Base-by-base conservation (phyloP, 257 asterid species). In the Pogostemon cablin region DNA sequence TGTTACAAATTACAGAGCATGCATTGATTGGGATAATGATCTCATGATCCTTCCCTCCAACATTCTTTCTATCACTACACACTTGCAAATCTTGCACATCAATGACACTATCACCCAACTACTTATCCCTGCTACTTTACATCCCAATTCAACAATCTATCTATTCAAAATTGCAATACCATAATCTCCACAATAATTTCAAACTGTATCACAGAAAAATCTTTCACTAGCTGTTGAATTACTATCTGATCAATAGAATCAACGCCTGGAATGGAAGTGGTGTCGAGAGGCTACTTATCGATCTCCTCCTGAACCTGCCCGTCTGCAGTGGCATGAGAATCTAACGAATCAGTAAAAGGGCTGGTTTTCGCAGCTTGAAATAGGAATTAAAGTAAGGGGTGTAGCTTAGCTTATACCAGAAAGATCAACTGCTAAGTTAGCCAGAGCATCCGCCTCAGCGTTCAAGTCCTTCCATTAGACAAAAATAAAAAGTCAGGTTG, bases 361-460 rank as follows among this genome's bases (percentile, higher is more conserved):
- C 32, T 48, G 34, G 55, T 32, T 59, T 60, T 47, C 4, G 10
- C 48, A 8, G 44, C 15, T 0, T 48, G 10, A 48, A 12, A 40
- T 37, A 7, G 12, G 25, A 63, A 38, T 20, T 3, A 50, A 4
- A 10, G 7, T n/a, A 52, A 58, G 50, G 68, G 71, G 55, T 40
- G 62, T 63, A 32, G 61, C 42, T 38, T 63, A 32, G 61, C 42
- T 38, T 72, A 83, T 43, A 90, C 98, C 98, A 63, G 90, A 84
- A 67, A 93, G 96, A 35, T 90, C 88, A 7, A 87, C 95, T 4
- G 87, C 98, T 85, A 93, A 83, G 86, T 88, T 93, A 43, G 98
- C 98, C 78, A 78, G 98, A 69, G 85, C 82, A 85, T 93, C 98
- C 1, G 98, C 98, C 75, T 93, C 98, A 0, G 96, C 80, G 84